A percentile compares a stretch with the other conserved stretches of the same genome.
Evolutionary conservation across 148 eudicot genomes (phyloP).

Genomic region (Selenicereus undatus): DNA sequence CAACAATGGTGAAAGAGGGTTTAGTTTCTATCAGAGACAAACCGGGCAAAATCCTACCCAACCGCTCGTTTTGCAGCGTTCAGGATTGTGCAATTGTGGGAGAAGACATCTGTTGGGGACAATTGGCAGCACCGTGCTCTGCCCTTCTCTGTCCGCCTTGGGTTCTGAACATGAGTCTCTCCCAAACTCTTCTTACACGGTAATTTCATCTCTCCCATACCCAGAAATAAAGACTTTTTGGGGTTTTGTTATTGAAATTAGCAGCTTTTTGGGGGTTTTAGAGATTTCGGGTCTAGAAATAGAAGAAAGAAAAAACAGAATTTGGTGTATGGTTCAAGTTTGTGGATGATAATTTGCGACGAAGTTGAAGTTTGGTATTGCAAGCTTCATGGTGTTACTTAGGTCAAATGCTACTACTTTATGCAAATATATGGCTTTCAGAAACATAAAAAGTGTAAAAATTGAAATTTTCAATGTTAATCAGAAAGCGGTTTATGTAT

Average conservation of each 20-base stretch:
- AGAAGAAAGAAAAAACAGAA: no score
- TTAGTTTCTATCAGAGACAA: neutral
- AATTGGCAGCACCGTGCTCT: conserved; percentile 17
- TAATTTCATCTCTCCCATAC: conserved; percentile 1
- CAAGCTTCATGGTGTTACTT: neutral
- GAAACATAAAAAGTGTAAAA: neutral
- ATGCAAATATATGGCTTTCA: neutral
- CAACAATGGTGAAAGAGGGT: neutral
- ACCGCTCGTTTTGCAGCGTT: conserved; percentile 1
- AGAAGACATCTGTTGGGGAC: conserved; percentile 41
- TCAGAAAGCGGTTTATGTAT: neutral
- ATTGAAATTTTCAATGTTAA: neutral
- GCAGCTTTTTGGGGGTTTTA: neutral
- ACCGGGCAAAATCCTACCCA: neutral
- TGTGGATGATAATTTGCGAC: neutral
- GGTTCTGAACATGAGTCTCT: conserved; percentile 22
- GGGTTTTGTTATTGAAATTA: neutral
- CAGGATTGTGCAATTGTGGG: conserved; percentile 44
- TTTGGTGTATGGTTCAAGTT: neutral
- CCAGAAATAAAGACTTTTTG: neutral
- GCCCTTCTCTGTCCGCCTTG: conserved; percentile 23
- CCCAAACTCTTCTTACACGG: conserved; percentile 27
- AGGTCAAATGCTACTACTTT: neutral
- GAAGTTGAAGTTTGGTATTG: neutral
- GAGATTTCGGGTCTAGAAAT: no score